These are phyloP conservation scores for Plasmodium adleri DNA, from an alignment of 169 alveolate genomes.

Conservation along the genomic window DNA sequence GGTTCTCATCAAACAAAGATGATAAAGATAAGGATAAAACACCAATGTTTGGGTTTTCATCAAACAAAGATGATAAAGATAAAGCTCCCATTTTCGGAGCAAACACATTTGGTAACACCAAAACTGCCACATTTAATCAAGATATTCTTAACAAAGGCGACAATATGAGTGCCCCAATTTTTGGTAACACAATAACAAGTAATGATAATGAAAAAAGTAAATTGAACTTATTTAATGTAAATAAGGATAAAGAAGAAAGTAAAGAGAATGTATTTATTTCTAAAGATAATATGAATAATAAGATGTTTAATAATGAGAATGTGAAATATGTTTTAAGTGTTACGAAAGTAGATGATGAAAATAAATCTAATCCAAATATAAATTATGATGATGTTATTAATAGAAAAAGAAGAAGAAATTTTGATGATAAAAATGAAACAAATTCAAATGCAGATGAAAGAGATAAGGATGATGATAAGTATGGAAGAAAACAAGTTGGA, in stretches of 20 bases:
- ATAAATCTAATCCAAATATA: slow-evolving; percentile 9
- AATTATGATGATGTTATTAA: slow-evolving; percentile 64
- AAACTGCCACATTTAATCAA: neutral
- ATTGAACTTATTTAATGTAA: neutral
- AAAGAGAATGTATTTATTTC: neutral
- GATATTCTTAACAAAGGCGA: neutral
- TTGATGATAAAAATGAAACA: slow-evolving; percentile 8
- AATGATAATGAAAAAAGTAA: neutral
- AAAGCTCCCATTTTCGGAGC: neutral
- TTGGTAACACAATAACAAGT: neutral
- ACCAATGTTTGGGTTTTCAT: neutral
- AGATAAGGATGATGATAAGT: slow-evolving; percentile 14
- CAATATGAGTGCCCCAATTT: neutral
- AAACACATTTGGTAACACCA: neutral
- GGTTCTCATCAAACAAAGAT: neutral
- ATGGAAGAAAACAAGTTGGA: slow-evolving; percentile 2
- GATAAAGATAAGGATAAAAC: neutral
- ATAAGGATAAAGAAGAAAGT: neutral
- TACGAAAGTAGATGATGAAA: neutral
- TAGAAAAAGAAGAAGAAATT: slow-evolving; percentile 64
- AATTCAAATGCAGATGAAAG: neutral
- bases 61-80: neutral
- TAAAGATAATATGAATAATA: too few species aligned
- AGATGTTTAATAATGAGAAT: too few species aligned
- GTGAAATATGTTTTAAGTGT: too few species aligned